Evolutionary conservation across 2,329 filamentous ascomycete species (phyloP).

Genomic region (Colletotrichum cereale): DNA sequence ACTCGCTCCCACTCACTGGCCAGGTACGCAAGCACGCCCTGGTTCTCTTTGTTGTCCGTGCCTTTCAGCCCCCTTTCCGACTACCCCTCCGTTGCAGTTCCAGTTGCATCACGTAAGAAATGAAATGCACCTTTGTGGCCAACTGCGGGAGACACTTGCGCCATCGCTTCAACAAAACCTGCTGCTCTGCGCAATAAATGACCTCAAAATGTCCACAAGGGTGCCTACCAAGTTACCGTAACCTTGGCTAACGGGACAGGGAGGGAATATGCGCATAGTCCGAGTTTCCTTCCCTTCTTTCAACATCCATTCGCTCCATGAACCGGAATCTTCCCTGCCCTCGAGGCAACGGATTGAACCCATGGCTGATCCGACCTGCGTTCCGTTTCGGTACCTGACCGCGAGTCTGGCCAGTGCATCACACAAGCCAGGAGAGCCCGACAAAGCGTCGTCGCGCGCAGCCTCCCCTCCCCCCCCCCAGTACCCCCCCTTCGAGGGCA

Average conservation of each 20-base stretch:
- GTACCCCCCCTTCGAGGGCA: not conserved
- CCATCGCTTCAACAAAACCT: not conserved
- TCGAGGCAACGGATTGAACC: not conserved
- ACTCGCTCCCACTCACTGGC: constrained; percentile 11
- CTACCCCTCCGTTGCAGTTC: not conserved
- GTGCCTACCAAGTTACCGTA: not conserved
- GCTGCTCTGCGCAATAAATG: not conserved
- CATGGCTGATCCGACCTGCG: not conserved
- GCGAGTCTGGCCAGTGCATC: constrained; percentile 7
- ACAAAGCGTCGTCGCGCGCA: constrained; percentile 26
- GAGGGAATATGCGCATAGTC: not conserved
- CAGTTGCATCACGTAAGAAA: constrained; percentile 4
- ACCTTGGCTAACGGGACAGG: not conserved
- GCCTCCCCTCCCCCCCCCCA: not conserved
- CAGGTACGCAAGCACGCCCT: constrained; percentile 8
- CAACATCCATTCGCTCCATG: not conserved
- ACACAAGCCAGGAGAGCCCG: not conserved
- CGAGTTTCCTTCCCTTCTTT: constrained; percentile 8
- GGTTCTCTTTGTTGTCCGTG: constrained; percentile 11
- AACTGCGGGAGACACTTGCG: not conserved
- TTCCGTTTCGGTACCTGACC: constrained; percentile 32
- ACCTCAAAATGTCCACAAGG: not conserved
- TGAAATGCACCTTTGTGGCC: not conserved
- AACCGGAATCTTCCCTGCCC: constrained; percentile 18
- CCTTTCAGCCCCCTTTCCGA: not conserved